phyloP scores from a whole-genome alignment of 441 rosid genomes.

The Eutrema salsugineum region DNA sequence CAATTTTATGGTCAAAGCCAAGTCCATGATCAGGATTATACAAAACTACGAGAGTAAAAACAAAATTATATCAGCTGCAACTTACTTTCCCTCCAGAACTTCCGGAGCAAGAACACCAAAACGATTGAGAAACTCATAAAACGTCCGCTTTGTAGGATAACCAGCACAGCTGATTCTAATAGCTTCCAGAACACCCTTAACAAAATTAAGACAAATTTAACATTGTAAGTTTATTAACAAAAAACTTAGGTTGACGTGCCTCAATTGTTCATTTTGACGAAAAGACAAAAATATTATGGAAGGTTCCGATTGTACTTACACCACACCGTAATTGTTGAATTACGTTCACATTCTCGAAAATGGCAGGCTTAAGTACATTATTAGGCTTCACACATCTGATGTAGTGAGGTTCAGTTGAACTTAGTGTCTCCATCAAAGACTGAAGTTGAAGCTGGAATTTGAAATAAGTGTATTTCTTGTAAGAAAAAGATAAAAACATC shows the following conservation, averaged over 20 bases:
- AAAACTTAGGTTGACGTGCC: background rate
- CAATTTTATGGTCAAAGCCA: background rate
- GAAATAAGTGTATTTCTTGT: conserved; percentile 25
- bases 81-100: conserved; percentile 98
- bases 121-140: conserved; percentile 96
- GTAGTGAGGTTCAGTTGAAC: conserved; percentile 98
- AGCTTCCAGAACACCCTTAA: conserved; percentile 99
- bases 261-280: background rate
- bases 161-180: conserved; percentile 99
- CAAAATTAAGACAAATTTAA: conserved; percentile 13
- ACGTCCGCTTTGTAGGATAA: conserved; percentile 97
- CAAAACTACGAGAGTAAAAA: background rate
- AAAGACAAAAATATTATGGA: conserved; percentile 11
- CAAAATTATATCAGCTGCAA: conserved; percentile 7
- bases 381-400: conserved; percentile 99
- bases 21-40: background rate
- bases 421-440: conserved; percentile 98
- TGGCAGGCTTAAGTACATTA: conserved; percentile 92
- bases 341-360: conserved; percentile 91
- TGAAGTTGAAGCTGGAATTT: conserved; percentile 94
- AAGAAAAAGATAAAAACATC: conserved; percentile 18
- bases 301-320: conserved; percentile 60
- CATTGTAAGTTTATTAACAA: conserved; percentile 3
- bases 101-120: conserved; percentile 99
- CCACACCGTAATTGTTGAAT: conserved; percentile 99